These are phyloP conservation scores for Prunus persica DNA, from an alignment of 306 rosid genomes.

Conservation along the genomic window DNA sequence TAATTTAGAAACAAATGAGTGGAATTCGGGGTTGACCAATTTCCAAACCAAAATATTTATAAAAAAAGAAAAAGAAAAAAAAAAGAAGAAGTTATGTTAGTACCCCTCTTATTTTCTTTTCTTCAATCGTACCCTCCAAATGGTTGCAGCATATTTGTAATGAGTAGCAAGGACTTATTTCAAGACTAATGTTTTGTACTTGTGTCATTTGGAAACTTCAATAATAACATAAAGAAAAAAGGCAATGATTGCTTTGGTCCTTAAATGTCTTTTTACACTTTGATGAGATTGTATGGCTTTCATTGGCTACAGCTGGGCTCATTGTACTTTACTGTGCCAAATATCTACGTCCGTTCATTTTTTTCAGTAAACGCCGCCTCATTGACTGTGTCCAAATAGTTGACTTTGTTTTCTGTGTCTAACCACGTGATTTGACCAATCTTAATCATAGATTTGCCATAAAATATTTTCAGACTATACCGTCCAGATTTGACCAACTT, in stretches of 20 bases:
- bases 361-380: conserved; percentile 5
- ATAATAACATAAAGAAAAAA: neutral
- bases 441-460: neutral
- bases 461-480: neutral
- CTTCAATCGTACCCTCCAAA: neutral
- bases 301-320: neutral
- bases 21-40: neutral
- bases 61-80: too few species aligned
- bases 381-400: neutral
- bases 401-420: neutral
- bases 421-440: neutral
- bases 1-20: neutral
- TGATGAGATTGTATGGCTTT: neutral
- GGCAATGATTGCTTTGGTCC: neutral
- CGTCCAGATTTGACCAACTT: neutral
- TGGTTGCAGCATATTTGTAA: neutral
- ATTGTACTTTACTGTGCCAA: neutral
- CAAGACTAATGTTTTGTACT: neutral
- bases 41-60: neutral
- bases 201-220: neutral
- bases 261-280: neutral
- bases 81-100: neutral
- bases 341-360: neutral
- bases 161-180: neutral
- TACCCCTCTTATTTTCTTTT: neutral